Evolutionary conservation across 2,329 filamentous ascomycete species (phyloP).

Genomic region (Fusarium solani-melongenae): DNA sequence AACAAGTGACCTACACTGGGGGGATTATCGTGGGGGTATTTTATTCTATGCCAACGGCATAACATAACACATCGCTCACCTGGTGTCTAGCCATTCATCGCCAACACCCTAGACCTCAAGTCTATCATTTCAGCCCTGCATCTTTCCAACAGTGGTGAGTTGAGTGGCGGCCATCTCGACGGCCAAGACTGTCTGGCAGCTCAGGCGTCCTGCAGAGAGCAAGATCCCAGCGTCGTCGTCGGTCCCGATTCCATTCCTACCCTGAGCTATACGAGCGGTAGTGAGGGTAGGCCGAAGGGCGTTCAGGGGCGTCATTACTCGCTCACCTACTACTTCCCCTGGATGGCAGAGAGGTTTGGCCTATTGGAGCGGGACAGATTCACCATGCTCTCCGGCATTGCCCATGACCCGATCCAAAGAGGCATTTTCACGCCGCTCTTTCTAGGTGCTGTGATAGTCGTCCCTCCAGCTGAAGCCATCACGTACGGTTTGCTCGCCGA

Average conservation of each 20-base stretch:
- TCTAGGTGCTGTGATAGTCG: constrained; percentile 81
- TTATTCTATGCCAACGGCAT: background rate
- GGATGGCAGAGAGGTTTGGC: constrained; percentile 89
- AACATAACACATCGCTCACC: background rate
- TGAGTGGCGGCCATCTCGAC: constrained; percentile 16
- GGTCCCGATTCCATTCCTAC: constrained; percentile 72
- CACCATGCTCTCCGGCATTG: constrained; percentile 86
- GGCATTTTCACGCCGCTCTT: constrained; percentile 94
- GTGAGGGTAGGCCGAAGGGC: constrained; percentile 84
- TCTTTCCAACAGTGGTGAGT: constrained; percentile 10
- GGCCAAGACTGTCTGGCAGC: constrained; percentile 8
- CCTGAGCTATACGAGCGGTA: constrained; percentile 79
- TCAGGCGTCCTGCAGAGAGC: constrained; percentile 47
- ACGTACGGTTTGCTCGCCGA: constrained; percentile 81
- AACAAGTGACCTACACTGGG: constrained; percentile 1
- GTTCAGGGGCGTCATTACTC: constrained; percentile 89
- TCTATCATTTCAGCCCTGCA: constrained; percentile 10
- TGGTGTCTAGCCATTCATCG: background rate
- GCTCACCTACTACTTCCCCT: constrained; percentile 87
- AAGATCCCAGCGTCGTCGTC: constrained; percentile 76
- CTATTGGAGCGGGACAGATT: constrained; percentile 79
- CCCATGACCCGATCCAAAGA: constrained; percentile 72
- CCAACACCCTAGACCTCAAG: constrained; percentile 19
- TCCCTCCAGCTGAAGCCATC: constrained; percentile 86
- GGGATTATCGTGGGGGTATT: constrained; percentile 2